These are phyloP conservation scores for Pleurotus tuoliensis DNA, from an alignment of 768 basidiomycete genomes.

Conservation along the genomic window DNA sequence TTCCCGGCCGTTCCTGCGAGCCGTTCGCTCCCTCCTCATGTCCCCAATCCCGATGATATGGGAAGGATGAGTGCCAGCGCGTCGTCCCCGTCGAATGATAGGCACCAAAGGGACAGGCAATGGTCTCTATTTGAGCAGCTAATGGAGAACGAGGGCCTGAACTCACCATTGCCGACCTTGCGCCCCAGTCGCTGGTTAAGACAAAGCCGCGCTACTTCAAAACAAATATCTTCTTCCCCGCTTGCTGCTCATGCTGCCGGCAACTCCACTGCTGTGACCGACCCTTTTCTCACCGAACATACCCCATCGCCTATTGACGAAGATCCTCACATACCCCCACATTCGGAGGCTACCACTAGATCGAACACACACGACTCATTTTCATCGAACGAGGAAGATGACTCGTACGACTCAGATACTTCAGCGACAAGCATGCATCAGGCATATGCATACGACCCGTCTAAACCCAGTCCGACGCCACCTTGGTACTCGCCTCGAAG, in stretches of 20 bases:
- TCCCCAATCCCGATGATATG: constrained; percentile 12
- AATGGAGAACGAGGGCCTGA: constrained; percentile 62
- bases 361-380: constrained; percentile 3
- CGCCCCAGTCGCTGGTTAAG: constrained; percentile 11
- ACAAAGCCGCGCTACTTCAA: background rate
- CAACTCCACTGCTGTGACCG: background rate
- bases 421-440: background rate
- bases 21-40: constrained; percentile 5
- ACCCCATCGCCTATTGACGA: constrained; percentile 14
- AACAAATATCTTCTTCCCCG: background rate
- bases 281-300: constrained; percentile 12
- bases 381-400: constrained; percentile 14
- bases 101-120: constrained; percentile 17
- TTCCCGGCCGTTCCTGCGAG: constrained; percentile 8
- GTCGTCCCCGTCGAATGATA: constrained; percentile 17
- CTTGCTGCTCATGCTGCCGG: background rate
- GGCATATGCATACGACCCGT: background rate
- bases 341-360: background rate
- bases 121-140: constrained; percentile 72
- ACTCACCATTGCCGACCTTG: constrained; percentile 17
- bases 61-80: constrained; percentile 9
- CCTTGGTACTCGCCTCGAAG: constrained; percentile 10
- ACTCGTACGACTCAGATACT: constrained; percentile 10
- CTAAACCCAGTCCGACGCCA: constrained; percentile 1
- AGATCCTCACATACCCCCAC: background rate